A percentile compares a stretch with the other conserved stretches of the same genome.
Evolutionary conservation across 768 basidiomycete genomes (phyloP).

Genomic region (Dioszegia aurantiaca): DNA sequence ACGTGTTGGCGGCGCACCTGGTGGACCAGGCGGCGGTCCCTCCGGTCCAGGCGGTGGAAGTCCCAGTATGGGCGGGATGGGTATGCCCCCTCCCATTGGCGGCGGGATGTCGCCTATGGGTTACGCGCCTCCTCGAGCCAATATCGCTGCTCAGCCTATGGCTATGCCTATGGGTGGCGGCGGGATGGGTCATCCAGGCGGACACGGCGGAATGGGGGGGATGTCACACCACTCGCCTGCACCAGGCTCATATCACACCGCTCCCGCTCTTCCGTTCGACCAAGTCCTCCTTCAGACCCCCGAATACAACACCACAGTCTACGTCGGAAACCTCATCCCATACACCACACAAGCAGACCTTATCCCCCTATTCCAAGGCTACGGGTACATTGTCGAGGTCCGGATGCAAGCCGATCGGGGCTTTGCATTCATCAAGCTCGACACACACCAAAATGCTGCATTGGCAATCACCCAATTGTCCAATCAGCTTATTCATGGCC

Average conservation of each 20-base stretch:
- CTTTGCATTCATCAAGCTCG: constrained; percentile 97
- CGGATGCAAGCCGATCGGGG: constrained; percentile 99
- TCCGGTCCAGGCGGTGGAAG: constrained; percentile 19
- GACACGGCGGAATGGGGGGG: no score
- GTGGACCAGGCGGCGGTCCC: constrained; percentile 11
- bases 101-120: constrained; percentile 8
- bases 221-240: constrained; percentile 10
- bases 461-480: constrained; percentile 96
- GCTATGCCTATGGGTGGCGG: constrained; percentile 1
- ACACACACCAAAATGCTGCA: constrained; percentile 96
- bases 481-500: constrained; percentile 93
- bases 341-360: constrained; percentile 97
- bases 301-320: constrained; percentile 90
- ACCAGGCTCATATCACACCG: constrained; percentile 66
- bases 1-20: constrained; percentile 19
- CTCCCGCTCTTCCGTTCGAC: constrained; percentile 61
- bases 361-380: constrained; percentile 88
- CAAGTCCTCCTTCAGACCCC: constrained; percentile 90
- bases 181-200: no score
- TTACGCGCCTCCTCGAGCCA: neutral
- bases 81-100: constrained; percentile 56
- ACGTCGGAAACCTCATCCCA: constrained; percentile 97
- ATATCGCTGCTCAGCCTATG: constrained; percentile 11
- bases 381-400: constrained; percentile 97
- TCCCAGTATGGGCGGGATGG: constrained; percentile 7